Percentiles rank a stretch among this genome's conserved stretches.
Evolutionary conservation across 768 basidiomycete genomes (phyloP).

Genomic region (Trametes cinnabarina): DNA sequence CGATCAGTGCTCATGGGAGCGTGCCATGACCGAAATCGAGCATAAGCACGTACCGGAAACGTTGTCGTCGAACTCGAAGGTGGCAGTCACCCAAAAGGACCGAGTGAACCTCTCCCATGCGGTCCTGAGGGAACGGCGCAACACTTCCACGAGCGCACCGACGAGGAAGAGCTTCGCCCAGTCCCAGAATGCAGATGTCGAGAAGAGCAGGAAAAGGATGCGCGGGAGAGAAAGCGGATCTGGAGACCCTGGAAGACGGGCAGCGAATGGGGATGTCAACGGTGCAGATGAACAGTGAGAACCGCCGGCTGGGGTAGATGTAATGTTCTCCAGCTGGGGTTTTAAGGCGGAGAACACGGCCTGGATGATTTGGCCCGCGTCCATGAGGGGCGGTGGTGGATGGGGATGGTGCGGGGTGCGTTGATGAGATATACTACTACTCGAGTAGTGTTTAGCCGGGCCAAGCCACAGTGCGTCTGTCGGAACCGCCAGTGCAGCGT

Average conservation of each 20-base stretch:
- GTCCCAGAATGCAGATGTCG: slow-evolving; percentile 49
- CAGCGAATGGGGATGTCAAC: too few relatives aligned
- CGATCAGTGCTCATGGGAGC: too few relatives aligned
- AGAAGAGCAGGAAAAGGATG: slow-evolving; percentile 28
- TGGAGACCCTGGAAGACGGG: slow-evolving; percentile 16
- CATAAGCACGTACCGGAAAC: slow-evolving; percentile 54
- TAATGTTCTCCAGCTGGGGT: background rate
- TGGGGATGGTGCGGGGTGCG: too few relatives aligned
- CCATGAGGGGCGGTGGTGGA: too few relatives aligned
- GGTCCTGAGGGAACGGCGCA: slow-evolving; percentile 45
- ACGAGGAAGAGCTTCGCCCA: slow-evolving; percentile 58
- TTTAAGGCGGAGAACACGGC: slow-evolving; percentile 12
- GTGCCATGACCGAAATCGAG: too few relatives aligned
- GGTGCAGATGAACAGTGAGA: too few relatives aligned
- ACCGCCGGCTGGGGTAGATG: too few relatives aligned
- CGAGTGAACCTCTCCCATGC: slow-evolving; percentile 45
- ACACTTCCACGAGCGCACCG: slow-evolving; percentile 59
- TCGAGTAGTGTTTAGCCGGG: too few relatives aligned
- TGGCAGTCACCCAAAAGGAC: slow-evolving; percentile 60
- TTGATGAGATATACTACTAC: too few relatives aligned
- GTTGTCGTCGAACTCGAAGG: slow-evolving; percentile 57
- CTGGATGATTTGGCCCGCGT: slow-evolving; percentile 16
- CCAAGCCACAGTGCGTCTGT: too few relatives aligned
- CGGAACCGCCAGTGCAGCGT: too few relatives aligned
- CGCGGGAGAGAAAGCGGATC: slow-evolving; percentile 6